Percentiles rank a stretch among this genome's conserved stretches.
Evolutionary conservation across 176 grass and related monocot species (phyloP).

Genomic region (Chloris gayana): DNA sequence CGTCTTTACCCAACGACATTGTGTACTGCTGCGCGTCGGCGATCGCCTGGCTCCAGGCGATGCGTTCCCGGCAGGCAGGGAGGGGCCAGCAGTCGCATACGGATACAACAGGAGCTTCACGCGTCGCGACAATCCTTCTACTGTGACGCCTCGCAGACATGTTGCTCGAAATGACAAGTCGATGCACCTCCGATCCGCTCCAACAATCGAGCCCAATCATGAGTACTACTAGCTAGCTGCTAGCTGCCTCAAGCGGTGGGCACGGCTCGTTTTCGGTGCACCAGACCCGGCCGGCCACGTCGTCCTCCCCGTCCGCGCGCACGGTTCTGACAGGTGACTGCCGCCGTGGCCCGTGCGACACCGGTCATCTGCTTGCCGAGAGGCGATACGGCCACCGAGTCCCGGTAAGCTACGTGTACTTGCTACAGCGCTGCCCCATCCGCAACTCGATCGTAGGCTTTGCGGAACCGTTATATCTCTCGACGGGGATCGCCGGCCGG

Average conservation of each 20-base stretch:
- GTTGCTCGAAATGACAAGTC: conserved; percentile 15
- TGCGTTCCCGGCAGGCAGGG: background rate
- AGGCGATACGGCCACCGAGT: conserved; percentile 5
- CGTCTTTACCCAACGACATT: background rate
- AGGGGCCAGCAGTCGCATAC: too few relatives aligned
- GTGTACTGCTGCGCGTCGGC: background rate
- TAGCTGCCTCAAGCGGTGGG: background rate
- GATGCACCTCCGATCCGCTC: background rate
- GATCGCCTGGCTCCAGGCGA: background rate
- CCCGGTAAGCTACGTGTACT: conserved; percentile 21
- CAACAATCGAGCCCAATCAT: background rate
- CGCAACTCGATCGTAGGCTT: background rate
- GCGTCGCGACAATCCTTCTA: background rate
- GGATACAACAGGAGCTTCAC: background rate
- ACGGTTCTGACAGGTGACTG: conserved; percentile 34
- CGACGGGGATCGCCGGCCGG: conserved; percentile 23
- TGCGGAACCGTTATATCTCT: background rate
- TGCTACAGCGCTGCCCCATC: conserved; percentile 3
- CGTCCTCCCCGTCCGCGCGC: background rate
- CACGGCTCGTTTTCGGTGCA: conserved; percentile 3
- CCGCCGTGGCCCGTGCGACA: background rate
- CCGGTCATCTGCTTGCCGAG: background rate
- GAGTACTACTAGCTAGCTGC: background rate
- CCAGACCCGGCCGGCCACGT: background rate
- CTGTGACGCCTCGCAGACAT: background rate